phyloP scores from a whole-genome alignment of 2,329 filamentous ascomycete species.

The Talaromyces marneffei region DNA sequence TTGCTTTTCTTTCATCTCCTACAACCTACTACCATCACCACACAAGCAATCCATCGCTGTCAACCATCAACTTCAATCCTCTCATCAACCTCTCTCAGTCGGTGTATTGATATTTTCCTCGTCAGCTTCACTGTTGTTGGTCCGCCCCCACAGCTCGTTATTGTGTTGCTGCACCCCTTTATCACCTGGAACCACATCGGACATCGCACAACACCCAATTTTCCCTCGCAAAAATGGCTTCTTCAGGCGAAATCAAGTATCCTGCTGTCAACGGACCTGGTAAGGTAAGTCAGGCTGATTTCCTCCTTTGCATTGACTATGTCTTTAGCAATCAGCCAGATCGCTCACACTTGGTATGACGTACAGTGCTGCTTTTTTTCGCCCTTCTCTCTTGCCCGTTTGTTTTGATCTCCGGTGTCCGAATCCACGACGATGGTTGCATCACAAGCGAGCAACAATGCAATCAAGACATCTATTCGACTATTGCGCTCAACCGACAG shows the following conservation, averaged over 20 bases:
- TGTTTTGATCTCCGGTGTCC: conserved; percentile 7
- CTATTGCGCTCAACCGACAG: background rate
- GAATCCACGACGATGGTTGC: background rate
- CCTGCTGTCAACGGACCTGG: conserved; percentile 32
- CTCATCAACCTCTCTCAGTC: background rate
- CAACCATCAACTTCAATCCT: background rate
- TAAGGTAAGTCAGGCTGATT: conserved; percentile 28
- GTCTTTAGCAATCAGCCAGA: background rate
- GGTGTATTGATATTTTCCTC: conserved; percentile 3
- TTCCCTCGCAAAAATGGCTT: conserved; percentile 25
- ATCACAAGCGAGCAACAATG: background rate
- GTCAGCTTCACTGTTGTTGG: background rate
- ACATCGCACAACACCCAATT: conserved; percentile 19
- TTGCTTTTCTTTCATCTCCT: conserved; percentile 10
- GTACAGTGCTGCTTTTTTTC: conserved; percentile 6
- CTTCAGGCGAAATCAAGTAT: conserved; percentile 31
- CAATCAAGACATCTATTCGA: background rate
- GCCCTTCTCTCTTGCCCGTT: background rate
- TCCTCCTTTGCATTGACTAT: background rate
- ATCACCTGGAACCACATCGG: conserved; percentile 16
- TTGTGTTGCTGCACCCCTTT: conserved; percentile 13
- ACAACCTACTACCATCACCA: conserved; percentile 10
- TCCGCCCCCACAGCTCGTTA: background rate
- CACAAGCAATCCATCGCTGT: background rate
- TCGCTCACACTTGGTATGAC: conserved; percentile 1